Evolutionary conservation across 75 land plant species (phyloP).

Genomic region (Cunninghamia lanceolata): DNA sequence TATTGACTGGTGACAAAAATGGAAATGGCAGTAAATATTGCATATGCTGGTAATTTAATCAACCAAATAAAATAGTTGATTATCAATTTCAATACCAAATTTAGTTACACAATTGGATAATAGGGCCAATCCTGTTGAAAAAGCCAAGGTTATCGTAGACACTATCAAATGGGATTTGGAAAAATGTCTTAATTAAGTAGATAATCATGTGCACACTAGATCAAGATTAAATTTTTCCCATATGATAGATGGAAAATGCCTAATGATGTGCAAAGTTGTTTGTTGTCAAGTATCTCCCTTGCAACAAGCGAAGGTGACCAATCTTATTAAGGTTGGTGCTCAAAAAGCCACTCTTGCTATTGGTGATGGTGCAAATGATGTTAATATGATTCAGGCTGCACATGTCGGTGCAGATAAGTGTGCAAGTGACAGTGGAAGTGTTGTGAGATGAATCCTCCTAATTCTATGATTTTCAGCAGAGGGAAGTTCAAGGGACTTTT

Average conservation of each 20-base stretch:
- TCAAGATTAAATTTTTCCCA: slow-evolving; percentile 70
- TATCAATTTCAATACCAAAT: slow-evolving; percentile 86
- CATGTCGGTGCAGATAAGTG: slow-evolving; percentile 99
- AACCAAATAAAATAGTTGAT: slow-evolving; percentile 94
- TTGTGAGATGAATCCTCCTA: too few relatives aligned
- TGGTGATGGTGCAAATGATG: slow-evolving; percentile 99
- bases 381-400: slow-evolving; percentile 99
- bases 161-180: slow-evolving; percentile 56
- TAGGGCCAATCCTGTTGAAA: slow-evolving; percentile 82
- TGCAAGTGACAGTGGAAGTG: too few relatives aligned
- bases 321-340: slow-evolving; percentile 88
- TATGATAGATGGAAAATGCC: slow-evolving; percentile 94
- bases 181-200: slow-evolving; percentile 60
- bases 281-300: slow-evolving; percentile 98
- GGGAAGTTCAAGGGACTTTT: too few relatives aligned
- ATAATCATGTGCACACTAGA: slow-evolving; percentile 26
- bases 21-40: slow-evolving; percentile 99
- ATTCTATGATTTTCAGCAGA: too few relatives aligned
- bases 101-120: slow-evolving; percentile 83
- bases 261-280: slow-evolving; percentile 93
- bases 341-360: slow-evolving; percentile 89
- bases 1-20: slow-evolving; percentile 97
- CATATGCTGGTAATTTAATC: slow-evolving; percentile 93
- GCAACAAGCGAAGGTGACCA: slow-evolving; percentile 98
- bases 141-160: slow-evolving; percentile 62